Percentiles rank a stretch among this genome's conserved stretches.
phyloP scores from a whole-genome alignment of 805 yeast species.

The Groenewaldozyma tartarivorans region DNA sequence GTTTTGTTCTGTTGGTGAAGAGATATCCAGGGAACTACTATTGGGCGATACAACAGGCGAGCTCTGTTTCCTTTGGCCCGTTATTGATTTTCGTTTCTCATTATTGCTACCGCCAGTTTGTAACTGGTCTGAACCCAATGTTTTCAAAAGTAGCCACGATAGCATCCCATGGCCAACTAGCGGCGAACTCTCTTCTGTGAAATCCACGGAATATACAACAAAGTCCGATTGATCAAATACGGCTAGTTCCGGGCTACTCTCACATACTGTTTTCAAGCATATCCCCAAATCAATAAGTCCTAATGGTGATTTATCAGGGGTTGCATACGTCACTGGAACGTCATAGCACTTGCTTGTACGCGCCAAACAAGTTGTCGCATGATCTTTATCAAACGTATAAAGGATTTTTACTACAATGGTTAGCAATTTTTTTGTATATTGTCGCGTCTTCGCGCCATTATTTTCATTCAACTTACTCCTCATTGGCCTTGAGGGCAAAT shows the following conservation, averaged over 20 bases:
- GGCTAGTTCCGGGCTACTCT: conserved; percentile 29
- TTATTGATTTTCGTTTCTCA: neutral
- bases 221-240: conserved; percentile 25
- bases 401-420: conserved; percentile 25
- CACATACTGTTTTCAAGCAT: conserved; percentile 27
- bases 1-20: neutral
- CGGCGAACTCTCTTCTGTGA: conserved; percentile 30
- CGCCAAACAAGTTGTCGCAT: conserved; percentile 27
- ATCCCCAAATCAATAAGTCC: conserved; percentile 25
- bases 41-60: too few relatives aligned
- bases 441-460: neutral
- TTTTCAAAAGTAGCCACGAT: conserved; percentile 13
- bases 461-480: conserved; percentile 1
- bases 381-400: conserved; percentile 28
- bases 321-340: conserved; percentile 21
- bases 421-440: neutral
- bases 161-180: conserved; percentile 33
- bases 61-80: too few relatives aligned
- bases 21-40: neutral
- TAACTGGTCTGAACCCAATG: neutral
- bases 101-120: neutral
- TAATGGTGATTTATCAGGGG: conserved; percentile 17
- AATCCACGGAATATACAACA: conserved; percentile 32
- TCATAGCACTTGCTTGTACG: conserved; percentile 18
- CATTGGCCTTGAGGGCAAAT: conserved; percentile 1